Evolutionary conservation across 1,284 basidiomycete species (phyloP).

Genomic region (Paramarasmius palmivorus): DNA sequence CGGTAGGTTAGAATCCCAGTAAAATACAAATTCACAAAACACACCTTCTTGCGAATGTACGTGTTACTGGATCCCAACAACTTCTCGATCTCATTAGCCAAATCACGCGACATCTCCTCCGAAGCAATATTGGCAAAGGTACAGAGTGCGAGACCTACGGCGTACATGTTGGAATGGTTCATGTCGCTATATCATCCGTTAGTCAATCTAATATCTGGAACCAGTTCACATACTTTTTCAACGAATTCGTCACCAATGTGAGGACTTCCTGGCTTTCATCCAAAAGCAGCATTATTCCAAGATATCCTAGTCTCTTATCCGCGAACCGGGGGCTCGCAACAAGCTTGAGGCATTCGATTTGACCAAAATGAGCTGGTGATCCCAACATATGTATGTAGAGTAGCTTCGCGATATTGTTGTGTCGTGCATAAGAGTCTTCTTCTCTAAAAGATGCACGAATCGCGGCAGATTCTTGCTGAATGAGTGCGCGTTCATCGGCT

Average conservation of each 20-base stretch:
- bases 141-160: constrained; percentile 94
- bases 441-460: constrained; percentile 98
- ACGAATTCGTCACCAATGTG: constrained; percentile 95
- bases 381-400: constrained; percentile 99
- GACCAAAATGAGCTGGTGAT: constrained; percentile 98
- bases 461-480: constrained; percentile 97
- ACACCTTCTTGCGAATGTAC: constrained; percentile 97
- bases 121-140: constrained; percentile 99
- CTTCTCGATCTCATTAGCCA: constrained; percentile 97
- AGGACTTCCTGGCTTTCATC: constrained; percentile 99
- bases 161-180: constrained; percentile 99
- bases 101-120: constrained; percentile 97
- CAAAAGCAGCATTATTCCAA: constrained; percentile 96
- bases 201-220: constrained; percentile 9
- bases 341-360: constrained; percentile 99
- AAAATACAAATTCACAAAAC: constrained; percentile 15
- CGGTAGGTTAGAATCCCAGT: neutral
- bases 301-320: constrained; percentile 95
- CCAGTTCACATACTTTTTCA: constrained; percentile 86
- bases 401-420: constrained; percentile 98
- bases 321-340: constrained; percentile 97
- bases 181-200: constrained; percentile 77
- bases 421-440: constrained; percentile 90
- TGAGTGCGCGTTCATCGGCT: constrained; percentile 96
- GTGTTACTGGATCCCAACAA: constrained; percentile 96